Percentiles rank a stretch among this genome's conserved stretches.
Conservation (phyloP, 805 yeast species). For the Saccharomyces eubayanus region DNA sequence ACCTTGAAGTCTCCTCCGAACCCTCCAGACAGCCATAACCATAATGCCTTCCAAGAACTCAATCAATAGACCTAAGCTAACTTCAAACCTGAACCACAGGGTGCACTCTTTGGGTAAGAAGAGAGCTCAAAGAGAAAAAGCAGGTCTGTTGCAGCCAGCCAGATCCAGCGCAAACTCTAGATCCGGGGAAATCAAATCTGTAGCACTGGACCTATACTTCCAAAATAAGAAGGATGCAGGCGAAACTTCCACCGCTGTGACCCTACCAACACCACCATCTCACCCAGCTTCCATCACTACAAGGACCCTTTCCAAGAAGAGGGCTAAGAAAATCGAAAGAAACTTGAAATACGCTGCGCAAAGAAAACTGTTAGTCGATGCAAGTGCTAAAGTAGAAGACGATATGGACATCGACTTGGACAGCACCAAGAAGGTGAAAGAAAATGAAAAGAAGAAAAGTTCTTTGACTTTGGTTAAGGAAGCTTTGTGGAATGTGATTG, state of each 20-base stretch:
- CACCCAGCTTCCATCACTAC: constrained; percentile 36
- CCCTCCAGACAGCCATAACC: not conserved
- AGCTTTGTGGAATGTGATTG: constrained; percentile 66
- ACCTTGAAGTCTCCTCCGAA: not conserved
- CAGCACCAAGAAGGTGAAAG: constrained; percentile 18
- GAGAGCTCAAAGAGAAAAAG: constrained; percentile 44
- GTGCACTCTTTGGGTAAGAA: constrained; percentile 43
- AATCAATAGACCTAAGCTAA: constrained; percentile 69
- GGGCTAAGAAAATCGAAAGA: constrained; percentile 70
- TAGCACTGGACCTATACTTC: constrained; percentile 36
- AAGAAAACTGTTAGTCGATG: constrained; percentile 45
- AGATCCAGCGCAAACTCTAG: constrained; percentile 38
- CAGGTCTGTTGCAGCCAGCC: constrained; percentile 36
- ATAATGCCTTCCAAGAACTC: constrained; percentile 76
- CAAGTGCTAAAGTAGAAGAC: constrained; percentile 40
- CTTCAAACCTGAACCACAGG: constrained; percentile 43
- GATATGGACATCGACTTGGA: constrained; percentile 36
- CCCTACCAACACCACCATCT: constrained; percentile 5
- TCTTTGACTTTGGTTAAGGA: constrained; percentile 40
- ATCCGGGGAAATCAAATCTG: constrained; percentile 36
- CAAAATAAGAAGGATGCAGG: constrained; percentile 15
- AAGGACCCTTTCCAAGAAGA: constrained; percentile 63
- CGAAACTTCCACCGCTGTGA: constrained; percentile 8
- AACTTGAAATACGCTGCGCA: constrained; percentile 62
- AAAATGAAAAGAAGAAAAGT: constrained; percentile 31